Percentiles rank a stretch among this genome's conserved stretches.
Evolutionary conservation across 225 moss, liverwort and hornwort species (phyloP).

Genomic region (Bryum argenteum): DNA sequence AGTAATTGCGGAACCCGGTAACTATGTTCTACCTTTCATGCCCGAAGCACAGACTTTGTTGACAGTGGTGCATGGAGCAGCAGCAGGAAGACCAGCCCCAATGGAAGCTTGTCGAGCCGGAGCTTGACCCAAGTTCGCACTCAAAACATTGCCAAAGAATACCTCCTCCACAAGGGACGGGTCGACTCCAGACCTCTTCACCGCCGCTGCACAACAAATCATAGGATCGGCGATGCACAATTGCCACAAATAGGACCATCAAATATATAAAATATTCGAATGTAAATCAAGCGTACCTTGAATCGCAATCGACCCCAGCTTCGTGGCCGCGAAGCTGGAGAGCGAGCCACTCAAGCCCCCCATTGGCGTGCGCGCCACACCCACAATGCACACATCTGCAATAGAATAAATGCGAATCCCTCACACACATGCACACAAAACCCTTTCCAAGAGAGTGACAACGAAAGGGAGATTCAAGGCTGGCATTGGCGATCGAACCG

Average conservation of each 20-base stretch:
- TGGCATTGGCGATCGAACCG: too few species aligned
- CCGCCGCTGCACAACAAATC: slow-evolving; percentile 60
- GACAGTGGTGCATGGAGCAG: slow-evolving; percentile 80
- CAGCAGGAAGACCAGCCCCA: slow-evolving; percentile 76
- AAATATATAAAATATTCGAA: too few species aligned
- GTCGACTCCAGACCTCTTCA: slow-evolving; percentile 80
- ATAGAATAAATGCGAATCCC: neutral
- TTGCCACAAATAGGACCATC: neutral
- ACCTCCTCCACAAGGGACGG: slow-evolving; percentile 86
- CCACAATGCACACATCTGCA: slow-evolving; percentile 94
- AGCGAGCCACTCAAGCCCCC: slow-evolving; percentile 86
- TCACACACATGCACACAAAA: neutral
- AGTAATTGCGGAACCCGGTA: neutral
- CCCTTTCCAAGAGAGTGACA: neutral
- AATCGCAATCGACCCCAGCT: slow-evolving; percentile 89
- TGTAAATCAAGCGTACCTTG: slow-evolving; percentile 48
- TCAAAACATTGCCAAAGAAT: slow-evolving; percentile 86
- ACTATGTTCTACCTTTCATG: slow-evolving; percentile 68
- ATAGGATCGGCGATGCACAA: neutral
- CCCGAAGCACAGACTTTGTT: slow-evolving; percentile 99
- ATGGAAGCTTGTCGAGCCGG: slow-evolving; percentile 94
- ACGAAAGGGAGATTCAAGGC: neutral
- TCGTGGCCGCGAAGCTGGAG: slow-evolving; percentile 72
- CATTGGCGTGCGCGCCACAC: slow-evolving; percentile 94
- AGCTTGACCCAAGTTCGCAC: slow-evolving; percentile 94